Evolutionary conservation across 2,329 filamentous ascomycete species (phyloP).

Genomic region (Talaromyces funiculosus): DNA sequence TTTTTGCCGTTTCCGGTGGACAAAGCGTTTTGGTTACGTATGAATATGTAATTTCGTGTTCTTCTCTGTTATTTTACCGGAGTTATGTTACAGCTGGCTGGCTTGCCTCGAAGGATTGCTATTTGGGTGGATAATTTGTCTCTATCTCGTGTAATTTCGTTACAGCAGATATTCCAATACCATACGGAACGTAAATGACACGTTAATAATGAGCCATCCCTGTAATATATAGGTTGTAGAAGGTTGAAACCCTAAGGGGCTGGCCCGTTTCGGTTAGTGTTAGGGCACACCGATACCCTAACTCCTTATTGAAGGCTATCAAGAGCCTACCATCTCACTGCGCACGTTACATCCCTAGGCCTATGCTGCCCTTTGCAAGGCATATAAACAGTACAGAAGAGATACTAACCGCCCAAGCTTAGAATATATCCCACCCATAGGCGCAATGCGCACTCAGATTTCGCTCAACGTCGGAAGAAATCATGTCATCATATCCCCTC

Average conservation of each 20-base stretch:
- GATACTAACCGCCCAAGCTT: neutral
- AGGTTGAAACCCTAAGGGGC: neutral
- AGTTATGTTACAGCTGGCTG: conserved; percentile 4
- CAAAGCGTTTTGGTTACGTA: conserved; percentile 6
- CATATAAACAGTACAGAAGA: neutral
- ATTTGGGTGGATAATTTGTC: conserved; percentile 6
- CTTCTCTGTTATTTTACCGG: neutral
- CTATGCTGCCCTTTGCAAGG: too few relatives aligned
- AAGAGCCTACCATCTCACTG: neutral
- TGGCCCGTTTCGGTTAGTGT: neutral
- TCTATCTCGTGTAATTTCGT: conserved; percentile 6
- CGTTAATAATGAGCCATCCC: neutral
- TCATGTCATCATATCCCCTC: neutral
- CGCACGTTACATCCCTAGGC: neutral
- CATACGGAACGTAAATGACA: neutral
- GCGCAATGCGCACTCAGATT: neutral
- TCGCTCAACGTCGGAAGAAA: neutral
- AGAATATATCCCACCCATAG: neutral
- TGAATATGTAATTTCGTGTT: conserved; percentile 13
- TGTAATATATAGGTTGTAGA: neutral
- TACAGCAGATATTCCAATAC: conserved; percentile 4
- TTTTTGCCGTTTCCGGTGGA: conserved; percentile 9
- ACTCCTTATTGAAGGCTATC: neutral
- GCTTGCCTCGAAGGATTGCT: neutral
- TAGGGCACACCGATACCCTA: neutral